Evolutionary conservation across 2,329 filamentous ascomycete species (phyloP).

Genomic region (Ophiognomonia clavigignenti-juglandacearum): DNA sequence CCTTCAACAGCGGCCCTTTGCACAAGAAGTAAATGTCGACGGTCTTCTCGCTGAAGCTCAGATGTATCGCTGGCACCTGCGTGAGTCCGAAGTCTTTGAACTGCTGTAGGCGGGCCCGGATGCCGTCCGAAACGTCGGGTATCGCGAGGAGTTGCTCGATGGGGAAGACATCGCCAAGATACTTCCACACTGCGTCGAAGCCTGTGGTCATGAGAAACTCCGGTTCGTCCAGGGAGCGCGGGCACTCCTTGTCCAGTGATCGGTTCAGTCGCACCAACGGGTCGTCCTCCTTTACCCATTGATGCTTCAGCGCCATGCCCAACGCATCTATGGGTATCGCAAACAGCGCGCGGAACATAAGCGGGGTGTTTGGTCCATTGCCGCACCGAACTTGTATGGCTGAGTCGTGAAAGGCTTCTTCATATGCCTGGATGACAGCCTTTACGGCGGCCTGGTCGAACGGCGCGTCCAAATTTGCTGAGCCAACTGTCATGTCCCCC

Average conservation of each 20-base stretch:
- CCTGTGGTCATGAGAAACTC: conserved; percentile 11
- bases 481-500: conserved; percentile 8
- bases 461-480: conserved; percentile 5
- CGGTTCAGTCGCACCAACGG: conserved; percentile 3
- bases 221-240: conserved; percentile 11
- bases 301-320: conserved; percentile 7
- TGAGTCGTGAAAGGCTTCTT: conserved; percentile 12
- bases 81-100: conserved; percentile 4
- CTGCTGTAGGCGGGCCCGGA: conserved; percentile 7
- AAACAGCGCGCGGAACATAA: conserved; percentile 12
- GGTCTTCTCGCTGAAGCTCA: conserved; percentile 1
- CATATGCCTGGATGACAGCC: conserved; percentile 9
- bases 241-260: not conserved
- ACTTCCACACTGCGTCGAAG: conserved; percentile 9
- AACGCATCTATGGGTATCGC: conserved; percentile 11
- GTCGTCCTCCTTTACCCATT: conserved; percentile 9
- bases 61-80: conserved; percentile 4
- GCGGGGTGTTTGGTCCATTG: not conserved
- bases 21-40: conserved; percentile 10
- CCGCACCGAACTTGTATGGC: conserved; percentile 11
- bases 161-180: conserved; percentile 1
- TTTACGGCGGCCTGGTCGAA: conserved; percentile 3
- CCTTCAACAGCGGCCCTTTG: conserved; percentile 12
- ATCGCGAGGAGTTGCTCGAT: conserved; percentile 6
- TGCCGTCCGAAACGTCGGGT: conserved; percentile 9